Percentiles rank a stretch among this genome's conserved stretches.
These are phyloP conservation scores for Lecanosticta acicola DNA, from an alignment of 2,329 filamentous ascomycete species.

Conservation along the genomic window DNA sequence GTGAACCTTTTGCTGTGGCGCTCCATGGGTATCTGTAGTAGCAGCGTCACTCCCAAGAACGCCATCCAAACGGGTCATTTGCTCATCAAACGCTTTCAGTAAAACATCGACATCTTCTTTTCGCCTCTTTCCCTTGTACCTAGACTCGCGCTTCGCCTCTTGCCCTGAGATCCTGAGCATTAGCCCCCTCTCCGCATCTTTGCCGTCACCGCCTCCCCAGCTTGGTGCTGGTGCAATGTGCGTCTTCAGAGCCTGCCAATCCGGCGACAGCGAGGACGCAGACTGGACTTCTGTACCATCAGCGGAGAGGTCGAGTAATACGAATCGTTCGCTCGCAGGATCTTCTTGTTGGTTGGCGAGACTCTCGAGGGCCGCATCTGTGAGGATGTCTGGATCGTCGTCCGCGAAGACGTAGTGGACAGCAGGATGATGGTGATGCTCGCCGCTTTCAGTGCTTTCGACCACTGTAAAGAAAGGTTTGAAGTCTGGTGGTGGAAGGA, in stretches of 20 bases:
- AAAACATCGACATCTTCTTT: conserved; percentile 35
- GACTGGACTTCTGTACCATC: conserved; percentile 53
- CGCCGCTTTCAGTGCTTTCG: conserved; percentile 54
- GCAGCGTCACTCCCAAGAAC: conserved; percentile 23
- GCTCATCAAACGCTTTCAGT: conserved; percentile 34
- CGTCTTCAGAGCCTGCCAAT: conserved; percentile 62
- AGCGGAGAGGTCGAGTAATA: conserved; percentile 50
- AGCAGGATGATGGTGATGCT: conserved; percentile 73
- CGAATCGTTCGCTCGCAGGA: conserved; percentile 50
- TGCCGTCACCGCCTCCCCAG: conserved; percentile 51
- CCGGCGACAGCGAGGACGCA: conserved; percentile 65
- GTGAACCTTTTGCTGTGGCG: background rate
- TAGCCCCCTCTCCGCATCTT: conserved; percentile 40
- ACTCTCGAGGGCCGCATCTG: conserved; percentile 56
- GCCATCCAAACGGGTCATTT: conserved; percentile 32
- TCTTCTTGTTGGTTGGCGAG: conserved; percentile 26
- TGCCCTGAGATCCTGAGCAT: conserved; percentile 60
- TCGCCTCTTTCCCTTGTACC: conserved; percentile 29
- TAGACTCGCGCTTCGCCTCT: conserved; percentile 20
- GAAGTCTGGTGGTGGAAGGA: conserved; percentile 47
- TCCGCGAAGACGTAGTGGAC: conserved; percentile 92
- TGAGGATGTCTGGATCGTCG: conserved; percentile 75
- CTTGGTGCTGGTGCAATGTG: conserved; percentile 56
- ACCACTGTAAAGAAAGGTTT: conserved; percentile 81
- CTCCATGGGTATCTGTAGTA: conserved; percentile 6